phyloP scores from a whole-genome alignment of 2,329 filamentous ascomycete genomes.

The Penicillium sp. region DNA sequence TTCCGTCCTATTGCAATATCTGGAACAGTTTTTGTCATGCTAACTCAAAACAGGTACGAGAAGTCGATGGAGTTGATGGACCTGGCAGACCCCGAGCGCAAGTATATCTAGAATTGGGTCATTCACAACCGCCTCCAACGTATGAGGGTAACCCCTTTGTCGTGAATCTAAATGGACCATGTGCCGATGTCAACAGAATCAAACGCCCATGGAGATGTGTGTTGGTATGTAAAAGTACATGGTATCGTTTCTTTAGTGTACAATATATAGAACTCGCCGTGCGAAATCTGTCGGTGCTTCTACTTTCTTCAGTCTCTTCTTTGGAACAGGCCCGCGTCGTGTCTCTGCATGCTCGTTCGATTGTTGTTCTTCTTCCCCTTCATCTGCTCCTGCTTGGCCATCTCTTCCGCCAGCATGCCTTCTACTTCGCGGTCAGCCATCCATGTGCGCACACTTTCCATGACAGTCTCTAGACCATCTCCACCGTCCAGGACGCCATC shows the following conservation, averaged over 20 bases:
- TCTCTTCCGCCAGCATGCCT: constrained; percentile 59
- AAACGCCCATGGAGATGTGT: constrained; percentile 1
- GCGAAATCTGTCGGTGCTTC: no score
- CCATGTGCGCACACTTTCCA: constrained; percentile 73
- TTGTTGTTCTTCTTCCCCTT: neutral
- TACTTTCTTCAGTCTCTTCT: no score
- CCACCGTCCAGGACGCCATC: constrained; percentile 73
- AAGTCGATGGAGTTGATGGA: constrained; percentile 90
- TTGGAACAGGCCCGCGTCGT: no score
- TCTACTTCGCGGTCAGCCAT: constrained; percentile 69
- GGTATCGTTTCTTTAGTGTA: constrained; percentile 15
- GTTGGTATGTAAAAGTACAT: constrained; percentile 14
- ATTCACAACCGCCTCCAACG: no score
- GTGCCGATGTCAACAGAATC: constrained; percentile 3
- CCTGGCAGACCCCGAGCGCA: constrained; percentile 70
- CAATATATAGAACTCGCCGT: neutral
- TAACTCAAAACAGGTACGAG: constrained; percentile 58
- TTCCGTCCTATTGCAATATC: neutral
- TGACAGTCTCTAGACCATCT: constrained; percentile 64
- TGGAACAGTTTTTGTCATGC: neutral
- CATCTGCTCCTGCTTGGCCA: constrained; percentile 36
- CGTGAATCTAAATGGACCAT: neutral
- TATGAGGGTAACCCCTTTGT: no score
- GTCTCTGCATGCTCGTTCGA: no score
- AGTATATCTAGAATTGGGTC: constrained; percentile 58